Conservation (phyloP, 495 filamentous ascomycete species). For the Tuber microsphaerosporum region DNA sequence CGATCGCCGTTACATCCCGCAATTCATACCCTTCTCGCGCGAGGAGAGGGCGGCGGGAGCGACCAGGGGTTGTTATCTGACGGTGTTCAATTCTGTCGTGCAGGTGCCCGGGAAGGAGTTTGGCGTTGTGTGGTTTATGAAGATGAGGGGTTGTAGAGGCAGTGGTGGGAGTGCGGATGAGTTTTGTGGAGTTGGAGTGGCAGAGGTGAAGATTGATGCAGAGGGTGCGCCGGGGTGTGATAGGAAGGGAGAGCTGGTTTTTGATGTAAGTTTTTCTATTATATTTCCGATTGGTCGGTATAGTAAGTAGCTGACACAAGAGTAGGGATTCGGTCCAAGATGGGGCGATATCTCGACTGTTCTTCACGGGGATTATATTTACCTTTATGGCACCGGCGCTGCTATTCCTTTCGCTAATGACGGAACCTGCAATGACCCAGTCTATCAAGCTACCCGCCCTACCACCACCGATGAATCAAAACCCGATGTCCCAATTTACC, state of each 20-base stretch:
- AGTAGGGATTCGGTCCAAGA: constrained; percentile 16
- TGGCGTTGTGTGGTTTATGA: constrained; percentile 23
- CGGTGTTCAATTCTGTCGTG: constrained; percentile 11
- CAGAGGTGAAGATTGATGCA: constrained; percentile 12
- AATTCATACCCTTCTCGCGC: constrained; percentile 28
- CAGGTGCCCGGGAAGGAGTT: constrained; percentile 7
- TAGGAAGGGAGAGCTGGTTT: constrained; percentile 12
- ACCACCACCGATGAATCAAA: neutral
- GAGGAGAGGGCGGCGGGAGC: neutral
- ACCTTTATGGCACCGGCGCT: constrained; percentile 18
- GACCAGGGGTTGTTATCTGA: constrained; percentile 6
- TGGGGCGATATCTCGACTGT: constrained; percentile 26
- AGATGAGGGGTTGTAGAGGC: constrained; percentile 3
- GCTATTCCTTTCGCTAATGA: neutral
- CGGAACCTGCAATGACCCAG: neutral
- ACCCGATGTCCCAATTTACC: constrained; percentile 10
- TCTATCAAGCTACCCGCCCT: neutral
- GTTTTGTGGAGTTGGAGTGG: constrained; percentile 24
- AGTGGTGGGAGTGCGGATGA: neutral
- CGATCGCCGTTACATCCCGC: neutral
- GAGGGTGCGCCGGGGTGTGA: constrained; percentile 7
- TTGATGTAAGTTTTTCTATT: constrained; percentile 12
- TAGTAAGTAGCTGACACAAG: neutral
- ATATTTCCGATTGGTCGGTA: neutral
- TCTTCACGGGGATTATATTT: constrained; percentile 16